Evolutionary conservation across 441 rosid species (phyloP).

Genomic region (Populus hybrid): DNA sequence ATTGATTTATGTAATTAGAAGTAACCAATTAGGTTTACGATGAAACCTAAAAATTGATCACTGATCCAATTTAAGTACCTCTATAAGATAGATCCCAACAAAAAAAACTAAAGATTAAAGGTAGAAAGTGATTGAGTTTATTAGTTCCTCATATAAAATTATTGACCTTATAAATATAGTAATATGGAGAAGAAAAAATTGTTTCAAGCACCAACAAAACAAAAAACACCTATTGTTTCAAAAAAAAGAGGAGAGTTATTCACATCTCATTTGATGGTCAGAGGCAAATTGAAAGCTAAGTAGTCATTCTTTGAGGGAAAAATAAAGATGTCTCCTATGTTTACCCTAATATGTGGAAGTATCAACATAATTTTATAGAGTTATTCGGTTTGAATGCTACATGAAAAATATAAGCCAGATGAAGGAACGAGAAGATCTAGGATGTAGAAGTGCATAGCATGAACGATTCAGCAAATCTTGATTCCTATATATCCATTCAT

Average conservation of each 20-base stretch:
- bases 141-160: conserved; percentile 6
- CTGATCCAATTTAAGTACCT: background rate
- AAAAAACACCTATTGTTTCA: background rate
- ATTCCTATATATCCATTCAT: background rate
- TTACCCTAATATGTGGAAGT: conserved; percentile 12
- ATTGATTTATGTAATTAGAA: conserved; percentile 13
- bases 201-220: background rate
- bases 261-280: conserved; percentile 10
- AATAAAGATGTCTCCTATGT: conserved; percentile 13
- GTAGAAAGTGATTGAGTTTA: conserved; percentile 2
- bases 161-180: background rate
- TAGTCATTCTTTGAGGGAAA: background rate
- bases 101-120: background rate
- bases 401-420: conserved; percentile 3
- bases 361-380: conserved; percentile 11
- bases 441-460: conserved; percentile 2
- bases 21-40: conserved; percentile 1
- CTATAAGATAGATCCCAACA: background rate
- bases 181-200: background rate
- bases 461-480: background rate
- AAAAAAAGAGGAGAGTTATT: background rate
- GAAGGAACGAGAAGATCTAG: conserved; percentile 4
- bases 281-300: background rate
- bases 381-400: conserved; percentile 6
- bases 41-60: no score